Percentiles rank a stretch among this genome's conserved stretches.
phyloP scores from a whole-genome alignment of 2,329 filamentous ascomycete species.

The Trichocomaceae sp. region DNA sequence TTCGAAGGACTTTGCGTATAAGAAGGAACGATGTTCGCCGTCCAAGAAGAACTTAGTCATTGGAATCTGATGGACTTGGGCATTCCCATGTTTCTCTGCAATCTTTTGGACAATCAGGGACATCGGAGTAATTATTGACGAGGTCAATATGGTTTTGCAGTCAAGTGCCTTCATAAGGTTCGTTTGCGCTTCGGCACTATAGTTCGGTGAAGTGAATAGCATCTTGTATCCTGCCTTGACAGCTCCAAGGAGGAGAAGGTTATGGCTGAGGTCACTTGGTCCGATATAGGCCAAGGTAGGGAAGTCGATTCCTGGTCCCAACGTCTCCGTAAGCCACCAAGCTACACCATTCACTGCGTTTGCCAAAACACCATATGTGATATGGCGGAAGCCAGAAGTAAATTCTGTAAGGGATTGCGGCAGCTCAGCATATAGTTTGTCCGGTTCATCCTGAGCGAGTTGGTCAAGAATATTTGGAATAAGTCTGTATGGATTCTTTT shows the following conservation, averaged over 20 bases:
- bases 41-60: not conserved
- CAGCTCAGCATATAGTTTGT: conserved; percentile 24
- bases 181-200: conserved; percentile 10
- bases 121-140: conserved; percentile 2
- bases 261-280: conserved; percentile 36
- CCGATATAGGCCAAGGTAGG: conserved; percentile 37
- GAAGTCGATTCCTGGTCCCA: conserved; percentile 22
- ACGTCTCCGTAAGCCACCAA: conserved; percentile 26
- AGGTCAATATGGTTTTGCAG: conserved; percentile 11
- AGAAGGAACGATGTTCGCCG: not conserved
- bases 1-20: conserved; percentile 1
- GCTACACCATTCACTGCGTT: conserved; percentile 30
- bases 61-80: not conserved
- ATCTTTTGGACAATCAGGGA: not conserved
- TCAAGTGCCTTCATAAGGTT: conserved; percentile 5
- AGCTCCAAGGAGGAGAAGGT: conserved; percentile 29
- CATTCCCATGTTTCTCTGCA: conserved; percentile 3
- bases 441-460: conserved; percentile 20
- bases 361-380: conserved; percentile 17
- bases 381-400: conserved; percentile 16
- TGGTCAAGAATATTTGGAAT: conserved; percentile 32
- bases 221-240: conserved; percentile 33
- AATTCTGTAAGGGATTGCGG: conserved; percentile 21
- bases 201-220: conserved; percentile 12
- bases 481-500: conserved; percentile 14